A percentile compares a stretch with the other conserved stretches of the same genome.
These are phyloP conservation scores for Hyphodiscus hymeniophilus DNA, from an alignment of 495 filamentous ascomycete genomes.

Conservation along the genomic window DNA sequence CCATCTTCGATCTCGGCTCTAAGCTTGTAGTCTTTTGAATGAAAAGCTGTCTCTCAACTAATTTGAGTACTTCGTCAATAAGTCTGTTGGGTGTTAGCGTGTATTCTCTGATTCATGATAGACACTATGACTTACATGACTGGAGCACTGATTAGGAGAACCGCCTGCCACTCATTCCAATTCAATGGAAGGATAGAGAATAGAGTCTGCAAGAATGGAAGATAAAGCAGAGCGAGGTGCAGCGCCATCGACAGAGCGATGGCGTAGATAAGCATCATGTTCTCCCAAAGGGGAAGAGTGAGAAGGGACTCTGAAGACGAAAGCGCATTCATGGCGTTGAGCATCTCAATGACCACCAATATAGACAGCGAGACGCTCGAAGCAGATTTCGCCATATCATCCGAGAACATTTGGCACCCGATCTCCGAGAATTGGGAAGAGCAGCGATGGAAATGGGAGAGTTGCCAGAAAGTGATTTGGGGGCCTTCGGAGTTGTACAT, in stretches of 20 bases:
- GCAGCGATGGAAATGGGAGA: conserved; percentile 93
- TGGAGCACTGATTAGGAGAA: conserved; percentile 78
- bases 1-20: conserved; percentile 20
- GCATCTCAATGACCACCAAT: conserved; percentile 98
- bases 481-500: conserved; percentile 91
- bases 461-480: conserved; percentile 84
- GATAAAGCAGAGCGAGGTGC: conserved; percentile 91
- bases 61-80: conserved; percentile 86
- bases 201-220: conserved; percentile 76
- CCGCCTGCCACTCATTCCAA: conserved; percentile 88
- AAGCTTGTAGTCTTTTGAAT: conserved; percentile 24
- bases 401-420: conserved; percentile 88
- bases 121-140: conserved; percentile 82
- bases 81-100: too few species aligned
- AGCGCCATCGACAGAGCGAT: conserved; percentile 91
- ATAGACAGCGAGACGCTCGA: conserved; percentile 90
- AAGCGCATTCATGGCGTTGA: conserved; percentile 98
- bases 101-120: too few species aligned
- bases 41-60: conserved; percentile 59
- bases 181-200: conserved; percentile 90
- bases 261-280: conserved; percentile 95
- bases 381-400: conserved; percentile 82
- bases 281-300: conserved; percentile 89
- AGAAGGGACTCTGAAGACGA: conserved; percentile 91
- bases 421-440: conserved; percentile 78